Evolutionary conservation across 2,329 filamentous ascomycete genomes (phyloP), one percentile per base, ranked within the genome.

Genomic region (Alternaria tenuissima): DNA sequence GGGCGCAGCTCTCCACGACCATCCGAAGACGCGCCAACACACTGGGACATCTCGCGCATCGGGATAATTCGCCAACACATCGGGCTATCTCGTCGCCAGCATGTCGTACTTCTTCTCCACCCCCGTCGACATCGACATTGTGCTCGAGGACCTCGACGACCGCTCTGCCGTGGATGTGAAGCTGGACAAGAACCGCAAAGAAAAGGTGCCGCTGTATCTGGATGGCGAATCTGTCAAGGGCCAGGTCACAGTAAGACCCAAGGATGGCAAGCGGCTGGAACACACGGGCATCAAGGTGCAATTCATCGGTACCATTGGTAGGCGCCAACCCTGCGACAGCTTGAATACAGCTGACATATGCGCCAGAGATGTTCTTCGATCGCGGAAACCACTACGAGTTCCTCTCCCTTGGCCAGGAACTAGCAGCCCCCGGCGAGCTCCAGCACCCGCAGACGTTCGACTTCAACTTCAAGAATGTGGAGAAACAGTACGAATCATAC

Each of bases 401-500:
- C 81, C 90, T 99, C 61, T 97, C 93, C 36, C 88, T 98, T 28
- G 94, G 95, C 72, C 96, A 98, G 81, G 95, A 99, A 82, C 89
- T 99, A 41, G 95, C 95, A 18, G 94, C 95, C 18, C 95, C 95
- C 2, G 95, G 95, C 79, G 95, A 99, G 84, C 91, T 99, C 59
- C 95, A 98, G 79, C 96, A 99, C 81, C 95, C 95, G 43, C 95
- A 99, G 83, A 97, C 94, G 49, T 97, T 97, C 80, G 93, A 96
- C 70, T 99, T 99, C 88, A 96, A 97, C 84, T 99, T 99, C 88
- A 98, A 98, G 81, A 99, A 98, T 80, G 93, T 99, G 73, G 95
- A 99, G 87, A 99, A 99, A 85, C 94, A 96, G 81, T 99, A 99
- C 86, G 96, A 99, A 82, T 97, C 94, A 67, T 99, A 99, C 86